Evolutionary conservation across 768 basidiomycete species (phyloP).

Genomic region (Coprinopsis strossmayeri): DNA sequence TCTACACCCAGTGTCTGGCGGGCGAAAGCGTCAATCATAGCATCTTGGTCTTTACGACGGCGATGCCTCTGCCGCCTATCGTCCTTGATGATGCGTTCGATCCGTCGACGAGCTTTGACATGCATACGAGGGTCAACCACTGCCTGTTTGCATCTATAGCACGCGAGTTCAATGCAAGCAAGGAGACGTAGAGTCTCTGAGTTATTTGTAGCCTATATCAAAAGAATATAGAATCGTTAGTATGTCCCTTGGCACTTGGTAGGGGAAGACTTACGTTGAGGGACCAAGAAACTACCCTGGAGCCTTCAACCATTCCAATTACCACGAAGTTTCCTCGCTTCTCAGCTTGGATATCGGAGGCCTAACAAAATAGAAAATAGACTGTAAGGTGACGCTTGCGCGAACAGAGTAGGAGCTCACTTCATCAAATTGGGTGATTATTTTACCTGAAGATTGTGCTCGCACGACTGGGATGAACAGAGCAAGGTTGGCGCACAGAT

Average conservation of each 20-base stretch:
- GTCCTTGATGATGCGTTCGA: slow-evolving; percentile 80
- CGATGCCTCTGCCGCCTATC: slow-evolving; percentile 76
- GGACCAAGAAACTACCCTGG: slow-evolving; percentile 78
- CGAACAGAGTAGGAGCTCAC: too few species aligned
- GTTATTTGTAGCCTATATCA: slow-evolving; percentile 70
- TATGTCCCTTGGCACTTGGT: slow-evolving; percentile 12
- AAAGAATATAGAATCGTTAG: too few species aligned
- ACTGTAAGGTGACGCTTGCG: too few species aligned
- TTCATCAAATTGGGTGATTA: slow-evolving; percentile 66
- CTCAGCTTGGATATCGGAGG: slow-evolving; percentile 74
- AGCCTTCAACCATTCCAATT: slow-evolving; percentile 69
- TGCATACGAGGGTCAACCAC: slow-evolving; percentile 63
- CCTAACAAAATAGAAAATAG: slow-evolving; percentile 30
- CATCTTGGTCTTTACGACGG: slow-evolving; percentile 78
- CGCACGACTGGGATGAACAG: slow-evolving; percentile 45
- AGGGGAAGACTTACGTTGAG: slow-evolving; percentile 50
- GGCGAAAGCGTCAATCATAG: slow-evolving; percentile 76
- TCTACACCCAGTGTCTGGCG: slow-evolving; percentile 39
- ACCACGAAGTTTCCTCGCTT: slow-evolving; percentile 86
- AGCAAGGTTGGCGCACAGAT: not conserved
- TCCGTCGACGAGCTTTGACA: slow-evolving; percentile 57
- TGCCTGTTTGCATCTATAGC: slow-evolving; percentile 68
- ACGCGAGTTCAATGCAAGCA: slow-evolving; percentile 80
- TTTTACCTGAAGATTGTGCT: slow-evolving; percentile 56
- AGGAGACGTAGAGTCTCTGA: slow-evolving; percentile 77